Evolutionary conservation across 177 flowering plant genomes (phyloP).

Genomic region (Vitis hybrid): DNA sequence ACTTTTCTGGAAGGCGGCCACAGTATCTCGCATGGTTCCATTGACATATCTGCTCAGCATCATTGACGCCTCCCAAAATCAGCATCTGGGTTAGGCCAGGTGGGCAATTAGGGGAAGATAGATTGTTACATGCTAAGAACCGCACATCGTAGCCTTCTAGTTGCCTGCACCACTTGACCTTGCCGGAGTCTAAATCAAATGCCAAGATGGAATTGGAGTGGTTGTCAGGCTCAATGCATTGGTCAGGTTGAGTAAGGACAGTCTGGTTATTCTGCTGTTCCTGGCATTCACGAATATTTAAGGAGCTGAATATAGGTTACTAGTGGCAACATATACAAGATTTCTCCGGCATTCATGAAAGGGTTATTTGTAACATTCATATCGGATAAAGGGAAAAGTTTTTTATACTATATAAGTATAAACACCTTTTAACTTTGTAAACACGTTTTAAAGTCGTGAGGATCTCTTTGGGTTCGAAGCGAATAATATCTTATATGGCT

Average conservation of each 20-base stretch:
- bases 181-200: constrained; percentile 36
- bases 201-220: constrained; percentile 41
- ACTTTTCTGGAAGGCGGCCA: constrained; percentile 48
- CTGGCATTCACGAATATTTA: constrained; percentile 26
- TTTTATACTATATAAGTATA: too few relatives aligned
- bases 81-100: constrained; percentile 21
- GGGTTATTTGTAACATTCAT: too few relatives aligned
- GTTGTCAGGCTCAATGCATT: constrained; percentile 25
- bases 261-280: constrained; percentile 17
- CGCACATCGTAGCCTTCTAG: constrained; percentile 51
- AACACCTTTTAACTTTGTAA: too few relatives aligned
- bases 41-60: constrained; percentile 18
- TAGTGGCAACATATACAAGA: too few relatives aligned
- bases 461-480: too few relatives aligned
- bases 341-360: too few relatives aligned
- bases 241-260: constrained; percentile 3
- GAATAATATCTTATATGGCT: too few relatives aligned
- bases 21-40: constrained; percentile 34
- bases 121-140: constrained; percentile 29
- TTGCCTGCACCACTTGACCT: constrained; percentile 38
- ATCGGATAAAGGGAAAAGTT: too few relatives aligned
- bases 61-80: constrained; percentile 35
- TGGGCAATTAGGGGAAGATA: constrained; percentile 30
- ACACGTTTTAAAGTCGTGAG: too few relatives aligned
- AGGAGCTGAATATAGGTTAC: too few relatives aligned